phyloP scores from a whole-genome alignment of 202 grass and related monocot genomes.

The Setaria italica region DNA sequence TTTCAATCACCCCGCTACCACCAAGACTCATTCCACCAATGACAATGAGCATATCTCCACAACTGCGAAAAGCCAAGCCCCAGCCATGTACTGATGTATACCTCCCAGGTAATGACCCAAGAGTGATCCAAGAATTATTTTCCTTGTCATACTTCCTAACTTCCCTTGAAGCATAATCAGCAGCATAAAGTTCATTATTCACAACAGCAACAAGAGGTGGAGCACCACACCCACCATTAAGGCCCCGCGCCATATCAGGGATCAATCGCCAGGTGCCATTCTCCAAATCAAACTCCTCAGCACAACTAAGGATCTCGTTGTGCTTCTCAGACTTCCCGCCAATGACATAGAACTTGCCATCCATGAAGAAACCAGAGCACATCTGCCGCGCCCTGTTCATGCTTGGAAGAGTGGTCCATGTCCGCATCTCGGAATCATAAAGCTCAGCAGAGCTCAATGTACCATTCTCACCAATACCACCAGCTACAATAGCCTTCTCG shows the following conservation, averaged over 20 bases:
- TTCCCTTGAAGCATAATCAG: slow-evolving; percentile 52
- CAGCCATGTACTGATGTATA: slow-evolving; percentile 60
- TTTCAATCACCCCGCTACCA: slow-evolving; percentile 52
- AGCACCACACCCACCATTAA: slow-evolving; percentile 53
- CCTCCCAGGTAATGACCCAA: slow-evolving; percentile 60
- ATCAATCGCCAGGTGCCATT: slow-evolving; percentile 53
- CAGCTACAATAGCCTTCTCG: slow-evolving; percentile 59
- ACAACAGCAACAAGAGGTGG: slow-evolving; percentile 69
- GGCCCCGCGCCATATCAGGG: slow-evolving; percentile 54
- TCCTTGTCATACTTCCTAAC: slow-evolving; percentile 56
- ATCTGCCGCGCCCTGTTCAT: slow-evolving; percentile 53
- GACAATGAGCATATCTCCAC: slow-evolving; percentile 62
- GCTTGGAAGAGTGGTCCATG: slow-evolving; percentile 57
- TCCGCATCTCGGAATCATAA: slow-evolving; percentile 60
- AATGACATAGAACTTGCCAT: slow-evolving; percentile 60
- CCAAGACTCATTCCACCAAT: slow-evolving; percentile 48
- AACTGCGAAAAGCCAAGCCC: slow-evolving; percentile 62
- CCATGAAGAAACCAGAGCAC: slow-evolving; percentile 69
- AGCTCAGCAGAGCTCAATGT: slow-evolving; percentile 55
- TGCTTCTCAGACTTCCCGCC: slow-evolving; percentile 51
- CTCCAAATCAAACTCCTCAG: slow-evolving; percentile 63
- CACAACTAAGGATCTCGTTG: slow-evolving; percentile 48
- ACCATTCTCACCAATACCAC: slow-evolving; percentile 46
- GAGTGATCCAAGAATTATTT: slow-evolving; percentile 63
- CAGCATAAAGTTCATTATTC: slow-evolving; percentile 62